phyloP scores from a whole-genome alignment of 805 yeast species.

The Nakazawaea holstii region DNA sequence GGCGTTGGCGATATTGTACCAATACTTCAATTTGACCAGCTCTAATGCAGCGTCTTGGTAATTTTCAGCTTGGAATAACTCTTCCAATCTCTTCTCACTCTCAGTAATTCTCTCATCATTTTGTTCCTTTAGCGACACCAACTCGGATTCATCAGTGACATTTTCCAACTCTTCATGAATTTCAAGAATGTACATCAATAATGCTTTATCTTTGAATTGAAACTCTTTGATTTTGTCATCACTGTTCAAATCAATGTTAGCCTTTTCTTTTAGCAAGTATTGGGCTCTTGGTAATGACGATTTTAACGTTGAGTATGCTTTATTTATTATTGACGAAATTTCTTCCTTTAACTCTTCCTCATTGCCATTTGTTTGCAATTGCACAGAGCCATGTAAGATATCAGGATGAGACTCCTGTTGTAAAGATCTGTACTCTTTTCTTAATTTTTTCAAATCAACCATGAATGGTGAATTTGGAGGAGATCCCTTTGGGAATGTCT shows the following conservation, averaged over 20 bases:
- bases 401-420: slow-evolving; percentile 87
- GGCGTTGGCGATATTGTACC: slow-evolving; percentile 73
- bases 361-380: slow-evolving; percentile 21
- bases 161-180: slow-evolving; percentile 79
- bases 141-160: slow-evolving; percentile 53
- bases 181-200: slow-evolving; percentile 75
- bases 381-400: slow-evolving; percentile 25
- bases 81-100: slow-evolving; percentile 38
- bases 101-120: slow-evolving; percentile 52
- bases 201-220: slow-evolving; percentile 36
- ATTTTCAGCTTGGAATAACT: slow-evolving; percentile 40
- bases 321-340: slow-evolving; percentile 55
- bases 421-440: slow-evolving; percentile 68
- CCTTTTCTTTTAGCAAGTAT: slow-evolving; percentile 39
- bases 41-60: slow-evolving; percentile 58
- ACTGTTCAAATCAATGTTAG: slow-evolving; percentile 48
- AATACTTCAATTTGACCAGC: slow-evolving; percentile 73
- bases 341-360: slow-evolving; percentile 17
- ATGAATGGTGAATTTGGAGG: slow-evolving; percentile 59
- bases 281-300: slow-evolving; percentile 71
- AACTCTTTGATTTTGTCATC: slow-evolving; percentile 47
- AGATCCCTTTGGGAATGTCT: slow-evolving; percentile 60
- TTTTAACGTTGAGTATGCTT: slow-evolving; percentile 67
- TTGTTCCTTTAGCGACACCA: slow-evolving; percentile 43
- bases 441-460: slow-evolving; percentile 48